Evolutionary conservation across 2,329 filamentous ascomycete species (phyloP).

Genomic region (Cladophialophora chaetospira): DNA sequence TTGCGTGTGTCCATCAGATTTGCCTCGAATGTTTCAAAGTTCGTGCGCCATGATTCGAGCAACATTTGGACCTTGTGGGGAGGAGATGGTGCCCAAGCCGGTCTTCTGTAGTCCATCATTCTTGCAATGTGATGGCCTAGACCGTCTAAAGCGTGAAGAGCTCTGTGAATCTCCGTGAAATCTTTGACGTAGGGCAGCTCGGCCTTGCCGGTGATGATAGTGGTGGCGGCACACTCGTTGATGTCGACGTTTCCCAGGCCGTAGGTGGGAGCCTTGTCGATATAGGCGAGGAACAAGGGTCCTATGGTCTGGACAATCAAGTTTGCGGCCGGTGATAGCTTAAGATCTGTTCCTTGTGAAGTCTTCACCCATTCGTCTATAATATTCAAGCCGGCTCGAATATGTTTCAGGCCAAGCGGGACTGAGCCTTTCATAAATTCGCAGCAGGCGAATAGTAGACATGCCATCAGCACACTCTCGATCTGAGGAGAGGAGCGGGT

Average conservation of each 20-base stretch:
- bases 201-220: background rate
- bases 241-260: slow-evolving; percentile 17
- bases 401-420: slow-evolving; percentile 14
- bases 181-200: slow-evolving; percentile 20
- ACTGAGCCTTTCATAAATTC: slow-evolving; percentile 23
- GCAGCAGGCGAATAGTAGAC: slow-evolving; percentile 27
- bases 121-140: slow-evolving; percentile 23
- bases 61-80: slow-evolving; percentile 14
- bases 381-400: slow-evolving; percentile 21
- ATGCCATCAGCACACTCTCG: slow-evolving; percentile 25
- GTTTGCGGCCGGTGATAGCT: slow-evolving; percentile 6
- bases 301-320: slow-evolving; percentile 19
- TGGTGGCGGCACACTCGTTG: slow-evolving; percentile 10
- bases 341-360: background rate
- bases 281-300: slow-evolving; percentile 24
- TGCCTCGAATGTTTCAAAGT: slow-evolving; percentile 17
- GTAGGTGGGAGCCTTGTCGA: slow-evolving; percentile 27
- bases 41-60: slow-evolving; percentile 17
- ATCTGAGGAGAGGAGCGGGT: slow-evolving; percentile 23
- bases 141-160: slow-evolving; percentile 21
- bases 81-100: slow-evolving; percentile 1
- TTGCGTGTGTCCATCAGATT: background rate
- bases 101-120: slow-evolving; percentile 16
- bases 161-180: slow-evolving; percentile 11
- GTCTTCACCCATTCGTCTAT: slow-evolving; percentile 25